Evolutionary conservation across 164 flowering plant genomes (phyloP), one percentile per base, ranked within the genome.

Genomic region (Cinnamomum chago): DNA sequence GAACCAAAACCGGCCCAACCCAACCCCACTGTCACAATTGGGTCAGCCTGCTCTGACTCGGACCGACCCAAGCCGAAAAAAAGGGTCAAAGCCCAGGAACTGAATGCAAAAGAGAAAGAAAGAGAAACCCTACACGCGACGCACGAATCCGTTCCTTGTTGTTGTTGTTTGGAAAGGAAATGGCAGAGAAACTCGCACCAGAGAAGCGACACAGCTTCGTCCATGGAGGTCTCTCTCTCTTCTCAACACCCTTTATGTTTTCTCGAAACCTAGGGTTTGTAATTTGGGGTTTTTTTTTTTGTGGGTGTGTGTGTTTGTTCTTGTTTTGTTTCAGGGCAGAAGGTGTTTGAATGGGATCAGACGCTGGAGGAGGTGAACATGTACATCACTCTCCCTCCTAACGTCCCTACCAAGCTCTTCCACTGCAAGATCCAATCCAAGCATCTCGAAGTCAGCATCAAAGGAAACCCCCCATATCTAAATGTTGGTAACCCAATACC

Each of bases 321-420:
- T 47, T 40, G 28, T 6, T 11, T 50, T 68, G 10, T 22, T 81
- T 70, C 82, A 95, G 99, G 86, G 73, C 90, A 92, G 82, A 85
- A 88, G 83, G 95, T 95, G 22, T 93, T 92, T 40, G 98, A 95
- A 66, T 95, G 98, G 99, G 99, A 95, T 80, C 98, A 95, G 76
- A 95, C 97, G 18, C 85, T 95, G 18, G 99, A 95, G 15, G 98
- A 95, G 78, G 92, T 92, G 40, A 92, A 95, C 71, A 85, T 92
- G 13, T 94, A 92, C 86, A 90, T 95, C 25, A 79, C 81, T n/a
- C 85, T 93, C n/a, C 97, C 97, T 1, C 89, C 89, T 5, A 87
- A 89, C 78, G 96, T 92, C 77, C 86, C 85, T 17, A 66, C 86
- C 9, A 92, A 94, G 88, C 88, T 78, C 20, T 94, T 94, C 62